These are phyloP conservation scores for Geotrichum fermentans DNA, from an alignment of 1,139 yeast genomes.

Conservation along the genomic window DNA sequence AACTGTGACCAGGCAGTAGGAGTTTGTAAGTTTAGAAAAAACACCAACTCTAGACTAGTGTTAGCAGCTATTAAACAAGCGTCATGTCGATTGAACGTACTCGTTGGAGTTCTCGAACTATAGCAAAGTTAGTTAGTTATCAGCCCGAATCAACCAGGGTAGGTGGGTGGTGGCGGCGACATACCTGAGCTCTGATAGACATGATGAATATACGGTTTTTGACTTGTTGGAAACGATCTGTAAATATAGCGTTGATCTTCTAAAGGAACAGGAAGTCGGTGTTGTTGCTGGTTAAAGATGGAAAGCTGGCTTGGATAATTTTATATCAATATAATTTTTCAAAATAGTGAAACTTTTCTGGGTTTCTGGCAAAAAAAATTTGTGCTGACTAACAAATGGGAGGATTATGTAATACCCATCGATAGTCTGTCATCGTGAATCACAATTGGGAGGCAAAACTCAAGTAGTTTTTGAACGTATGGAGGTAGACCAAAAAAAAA, in stretches of 20 bases:
- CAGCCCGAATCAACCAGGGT: not conserved
- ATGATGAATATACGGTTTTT: constrained; percentile 3
- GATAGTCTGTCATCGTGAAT: not conserved
- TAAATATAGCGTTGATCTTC: too few relatives aligned
- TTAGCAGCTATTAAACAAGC: too few relatives aligned
- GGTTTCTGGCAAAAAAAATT: not conserved
- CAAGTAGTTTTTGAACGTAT: too few relatives aligned
- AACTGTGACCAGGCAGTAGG: constrained; percentile 92
- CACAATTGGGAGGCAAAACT: too few relatives aligned
- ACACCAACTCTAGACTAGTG: constrained; percentile 63
- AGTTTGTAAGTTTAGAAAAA: constrained; percentile 91
- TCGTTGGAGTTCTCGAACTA: constrained; percentile 95
- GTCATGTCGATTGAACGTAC: constrained; percentile 31
- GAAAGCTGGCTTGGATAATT: too few relatives aligned
- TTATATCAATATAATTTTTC: too few relatives aligned
- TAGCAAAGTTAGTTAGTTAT: constrained; percentile 6
- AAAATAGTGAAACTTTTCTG: too few relatives aligned
- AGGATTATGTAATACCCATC: not conserved
- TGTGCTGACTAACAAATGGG: not conserved
- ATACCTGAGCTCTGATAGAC: constrained; percentile 22
- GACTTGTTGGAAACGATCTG: too few relatives aligned
- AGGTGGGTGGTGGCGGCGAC: not conserved
- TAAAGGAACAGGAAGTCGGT: too few relatives aligned
- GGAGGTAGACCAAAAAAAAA: too few relatives aligned
- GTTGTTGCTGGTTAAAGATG: too few relatives aligned